Conservation (phyloP, 2,329 filamentous ascomycete species). For the Fusarium hainanense region DNA sequence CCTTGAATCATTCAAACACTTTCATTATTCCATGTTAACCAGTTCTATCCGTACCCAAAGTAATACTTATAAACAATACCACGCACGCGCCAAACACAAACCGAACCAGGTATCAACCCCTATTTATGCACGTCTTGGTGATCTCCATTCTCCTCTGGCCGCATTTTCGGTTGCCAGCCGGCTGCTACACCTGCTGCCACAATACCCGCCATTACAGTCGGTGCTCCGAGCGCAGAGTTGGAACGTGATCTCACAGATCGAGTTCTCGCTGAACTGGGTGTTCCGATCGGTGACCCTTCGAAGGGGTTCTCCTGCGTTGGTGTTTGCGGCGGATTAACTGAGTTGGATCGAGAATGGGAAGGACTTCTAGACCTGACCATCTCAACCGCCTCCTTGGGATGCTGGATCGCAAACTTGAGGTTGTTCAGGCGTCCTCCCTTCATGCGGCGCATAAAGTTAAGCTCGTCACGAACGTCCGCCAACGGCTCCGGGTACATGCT, state of each 20-base stretch:
- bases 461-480: constrained; percentile 80
- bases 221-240: constrained; percentile 78
- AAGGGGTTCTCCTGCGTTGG: constrained; percentile 69
- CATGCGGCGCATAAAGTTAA: constrained; percentile 81
- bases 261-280: constrained; percentile 72
- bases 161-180: constrained; percentile 75
- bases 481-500: constrained; percentile 77
- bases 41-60: constrained; percentile 42
- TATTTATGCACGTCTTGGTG: constrained; percentile 43
- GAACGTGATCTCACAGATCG: constrained; percentile 73
- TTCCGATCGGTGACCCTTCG: constrained; percentile 60
- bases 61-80: constrained; percentile 38
- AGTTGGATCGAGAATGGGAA: constrained; percentile 73
- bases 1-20: constrained; percentile 19
- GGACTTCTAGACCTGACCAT: constrained; percentile 70
- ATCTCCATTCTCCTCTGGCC: constrained; percentile 43
- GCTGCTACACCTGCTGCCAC: constrained; percentile 80
- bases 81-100: background rate
- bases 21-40: constrained; percentile 22
- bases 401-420: constrained; percentile 80
- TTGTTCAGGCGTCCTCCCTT: constrained; percentile 86
- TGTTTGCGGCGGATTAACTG: constrained; percentile 69
- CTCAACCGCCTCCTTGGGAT: constrained; percentile 75
- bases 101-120: constrained; percentile 31
- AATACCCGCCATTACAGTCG: constrained; percentile 85